Percentiles rank a stretch among this genome's conserved stretches.
Conservation (phyloP, 176 grass and related monocot species). For the Raddia guianensis region DNA sequence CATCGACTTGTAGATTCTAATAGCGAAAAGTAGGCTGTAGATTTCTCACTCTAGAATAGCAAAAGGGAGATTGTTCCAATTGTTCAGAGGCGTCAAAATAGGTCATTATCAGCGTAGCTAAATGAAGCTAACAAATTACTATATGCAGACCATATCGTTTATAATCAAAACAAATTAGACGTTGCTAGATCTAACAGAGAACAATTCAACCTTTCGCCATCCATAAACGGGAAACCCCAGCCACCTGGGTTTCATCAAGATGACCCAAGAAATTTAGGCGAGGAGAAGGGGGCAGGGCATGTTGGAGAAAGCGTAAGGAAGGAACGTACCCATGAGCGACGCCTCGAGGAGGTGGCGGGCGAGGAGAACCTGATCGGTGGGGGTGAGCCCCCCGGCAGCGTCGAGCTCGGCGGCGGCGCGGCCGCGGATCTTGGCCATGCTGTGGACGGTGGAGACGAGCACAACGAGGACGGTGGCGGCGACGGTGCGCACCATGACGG, state of each 20-base stretch:
- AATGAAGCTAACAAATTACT: neutral
- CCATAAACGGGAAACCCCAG: neutral
- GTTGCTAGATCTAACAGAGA: neutral
- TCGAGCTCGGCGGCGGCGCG: slow-evolving; percentile 52
- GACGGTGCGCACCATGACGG: slow-evolving; percentile 79
- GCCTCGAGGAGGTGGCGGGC: slow-evolving; percentile 85
- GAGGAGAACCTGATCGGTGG: slow-evolving; percentile 89
- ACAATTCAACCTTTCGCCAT: neutral
- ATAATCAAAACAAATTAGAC: neutral
- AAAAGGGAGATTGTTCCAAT: neutral
- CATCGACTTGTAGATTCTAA: neutral
- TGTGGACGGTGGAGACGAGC: slow-evolving; percentile 71
- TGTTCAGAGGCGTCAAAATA: neutral
- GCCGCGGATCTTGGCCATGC: slow-evolving; percentile 75
- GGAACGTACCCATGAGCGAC: slow-evolving; percentile 70
- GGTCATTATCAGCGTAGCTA: neutral
- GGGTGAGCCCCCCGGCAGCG: slow-evolving; percentile 42
- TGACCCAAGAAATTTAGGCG: neutral
- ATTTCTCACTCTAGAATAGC: neutral
- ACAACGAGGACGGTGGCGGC: slow-evolving; percentile 72
- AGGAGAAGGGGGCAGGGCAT: neutral
- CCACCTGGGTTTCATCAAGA: neutral
- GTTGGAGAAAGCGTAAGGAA: neutral
- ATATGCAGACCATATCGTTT: neutral
- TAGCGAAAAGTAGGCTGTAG: neutral